Evolutionary conservation across 345 rosid genomes (phyloP), one percentile per base, ranked within the genome.

Genomic region (Dovyalis caffra): DNA sequence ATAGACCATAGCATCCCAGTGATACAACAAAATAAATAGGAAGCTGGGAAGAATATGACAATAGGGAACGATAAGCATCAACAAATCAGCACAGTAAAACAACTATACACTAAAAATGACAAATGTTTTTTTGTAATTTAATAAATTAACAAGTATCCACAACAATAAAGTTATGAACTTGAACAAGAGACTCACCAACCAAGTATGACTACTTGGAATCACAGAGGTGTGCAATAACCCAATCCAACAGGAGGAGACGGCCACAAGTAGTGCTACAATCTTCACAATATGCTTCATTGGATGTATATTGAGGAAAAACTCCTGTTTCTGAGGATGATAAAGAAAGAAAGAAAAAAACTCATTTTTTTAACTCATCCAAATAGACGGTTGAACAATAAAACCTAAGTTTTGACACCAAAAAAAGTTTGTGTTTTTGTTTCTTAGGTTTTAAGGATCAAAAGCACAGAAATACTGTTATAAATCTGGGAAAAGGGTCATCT

Each of bases 1-100:
- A 80, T 43, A 92, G 78, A 77, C 95, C 97, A 75, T 90, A 92
- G 83, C 92, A 90, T 76, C 92, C 97, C 10, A 92, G 83, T 4
- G 95, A 86, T 65, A 92, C 82, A 47, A 92, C 60, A 80, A 88
- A 85, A 78, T 92, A 92, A 77, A 89, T 85, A 6, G 91, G 93
- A 65, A 92, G 81, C 92, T 89, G 82, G 34, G 12, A 61, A 57
- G 35, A 75, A 71, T 74, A 20, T 0, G n/a, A 72, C 16, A 58
- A 49, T 3, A 40, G 12, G 68, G 35, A 6, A 63, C 21, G 20
- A 32, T 65, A 21, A 65, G 47, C 68, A 8, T 34, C 45, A 35
- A n/a, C 43, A 65, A 33, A 18, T 31, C 15, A 3, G 25, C 34
- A 65, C 43, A n/a, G 26, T 21, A 9, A 33, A 65, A 2, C 25